Evolutionary conservation across 176 grass and related monocot species (phyloP).

Genomic region (Bonia amplexicaulis): DNA sequence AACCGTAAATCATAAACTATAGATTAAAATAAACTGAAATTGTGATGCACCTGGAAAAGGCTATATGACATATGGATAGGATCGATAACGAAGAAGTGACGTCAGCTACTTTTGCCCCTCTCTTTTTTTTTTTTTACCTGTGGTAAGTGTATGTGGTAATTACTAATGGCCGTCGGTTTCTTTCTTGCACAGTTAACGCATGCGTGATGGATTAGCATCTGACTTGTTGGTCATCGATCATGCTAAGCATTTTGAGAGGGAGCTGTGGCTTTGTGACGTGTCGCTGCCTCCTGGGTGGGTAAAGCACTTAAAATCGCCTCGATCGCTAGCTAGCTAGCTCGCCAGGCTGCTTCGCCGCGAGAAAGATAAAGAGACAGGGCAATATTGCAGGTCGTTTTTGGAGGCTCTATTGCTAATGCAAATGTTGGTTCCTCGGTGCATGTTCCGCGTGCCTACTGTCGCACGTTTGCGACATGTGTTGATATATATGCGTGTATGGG

Average conservation of each 20-base stretch:
- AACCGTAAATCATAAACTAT: too few relatives aligned
- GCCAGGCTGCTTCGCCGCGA: too few relatives aligned
- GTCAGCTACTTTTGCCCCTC: background rate
- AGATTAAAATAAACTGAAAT: background rate
- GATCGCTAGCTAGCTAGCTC: background rate
- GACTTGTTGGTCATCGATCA: background rate
- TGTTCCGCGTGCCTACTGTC: background rate
- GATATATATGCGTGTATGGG: background rate
- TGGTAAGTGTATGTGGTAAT: background rate
- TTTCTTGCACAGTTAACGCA: too few relatives aligned
- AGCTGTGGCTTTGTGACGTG: background rate
- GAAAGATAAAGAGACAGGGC: background rate
- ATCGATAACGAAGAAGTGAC: too few relatives aligned
- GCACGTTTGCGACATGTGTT: background rate
- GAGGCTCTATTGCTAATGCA: background rate
- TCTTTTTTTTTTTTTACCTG: background rate
- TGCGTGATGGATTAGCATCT: background rate
- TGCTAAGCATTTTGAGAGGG: background rate
- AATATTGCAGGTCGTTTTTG: background rate
- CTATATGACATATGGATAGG: too few relatives aligned
- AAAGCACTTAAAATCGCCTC: background rate
- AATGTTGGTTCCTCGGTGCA: background rate
- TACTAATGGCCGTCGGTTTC: background rate
- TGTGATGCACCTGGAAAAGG: background rate
- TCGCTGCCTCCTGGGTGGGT: background rate